phyloP scores from a whole-genome alignment of 768 basidiomycete genomes.

The Exsudoporus frostii region DNA sequence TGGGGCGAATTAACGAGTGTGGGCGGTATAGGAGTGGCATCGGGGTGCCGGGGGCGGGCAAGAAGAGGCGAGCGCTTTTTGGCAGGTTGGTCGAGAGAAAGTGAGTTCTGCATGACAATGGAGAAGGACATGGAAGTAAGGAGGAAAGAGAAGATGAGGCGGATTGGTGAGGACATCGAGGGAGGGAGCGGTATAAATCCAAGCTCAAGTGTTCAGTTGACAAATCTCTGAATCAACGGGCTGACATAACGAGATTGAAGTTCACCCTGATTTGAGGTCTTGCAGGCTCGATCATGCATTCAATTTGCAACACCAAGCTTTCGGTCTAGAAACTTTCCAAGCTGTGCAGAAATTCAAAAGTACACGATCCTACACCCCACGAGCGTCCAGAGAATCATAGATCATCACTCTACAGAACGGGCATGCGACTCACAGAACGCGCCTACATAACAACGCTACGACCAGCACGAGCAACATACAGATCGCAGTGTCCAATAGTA shows the following conservation, averaged over 20 bases:
- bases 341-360: conserved; percentile 17
- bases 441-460: conserved; percentile 63
- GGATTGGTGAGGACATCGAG: conserved; percentile 9
- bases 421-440: conserved; percentile 40
- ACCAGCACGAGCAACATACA: conserved; percentile 67
- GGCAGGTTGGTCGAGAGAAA: not conserved
- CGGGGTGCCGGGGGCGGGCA: conserved; percentile 22
- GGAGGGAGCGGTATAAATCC: conserved; percentile 17
- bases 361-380: conserved; percentile 19
- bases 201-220: conserved; percentile 13
- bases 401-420: conserved; percentile 17
- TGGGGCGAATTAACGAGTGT: conserved; percentile 54
- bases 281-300: conserved; percentile 21
- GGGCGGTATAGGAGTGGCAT: conserved; percentile 53
- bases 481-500: conserved; percentile 72
- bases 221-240: conserved; percentile 23
- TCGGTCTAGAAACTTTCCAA: conserved; percentile 20
- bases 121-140: conserved; percentile 11
- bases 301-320: conserved; percentile 14
- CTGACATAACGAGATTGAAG: conserved; percentile 25
- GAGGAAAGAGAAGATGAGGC: not conserved
- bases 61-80: conserved; percentile 22
- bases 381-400: conserved; percentile 17
- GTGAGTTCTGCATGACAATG: conserved; percentile 12
- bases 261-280: conserved; percentile 14